Base-by-base conservation (phyloP, 805 yeast species). In the Lipomyces japonicus region DNA sequence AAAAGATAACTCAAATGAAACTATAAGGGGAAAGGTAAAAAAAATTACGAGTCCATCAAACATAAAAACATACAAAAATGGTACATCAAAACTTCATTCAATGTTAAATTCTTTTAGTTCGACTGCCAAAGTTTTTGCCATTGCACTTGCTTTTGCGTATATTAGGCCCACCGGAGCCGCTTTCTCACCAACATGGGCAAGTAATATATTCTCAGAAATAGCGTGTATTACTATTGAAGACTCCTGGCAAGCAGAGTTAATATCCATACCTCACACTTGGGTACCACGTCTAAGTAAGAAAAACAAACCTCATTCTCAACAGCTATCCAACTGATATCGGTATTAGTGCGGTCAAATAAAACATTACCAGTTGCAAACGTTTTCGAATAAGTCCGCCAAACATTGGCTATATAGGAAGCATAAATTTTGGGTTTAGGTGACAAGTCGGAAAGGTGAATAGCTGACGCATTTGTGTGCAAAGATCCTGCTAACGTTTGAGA, bases 111-210 rank as follows among this genome's bases (percentile, higher is more conserved):
- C 65, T 10, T 37, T 48, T 10, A 65, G 53, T 6, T 63, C 65
- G 24, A 49, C 48, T 12, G 44, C 50, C 28, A 65, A 52, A 16
- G 62, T 58, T 2, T 25, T 45, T 12, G 59, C 60, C 23, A 62
- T 55, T 25, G 64, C 65, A 7, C 44, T 45, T 1, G 64, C 42
- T 39, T 60, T 57, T 4, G 57, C 54, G 16, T 51, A 50, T 24
- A 64, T 42, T 25, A 62, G 28, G 4, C 67, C 67, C 28, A 58
- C 48, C 12, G 66, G 63, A 3, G 63, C 56, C 3, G 44, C 53
- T 18, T 59, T 52, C 22, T 63, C 64, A n/a, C 67, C 65, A 4
- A 64, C 63, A 4, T 60, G 46, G 1, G 62, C 53, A 21, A 61
- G 49, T 39, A 64, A 48, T 32, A 62, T 18, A 12, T 32, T 18